Evolutionary conservation across 805 yeast species (phyloP).

Genomic region (Kuraishia ogatae): DNA sequence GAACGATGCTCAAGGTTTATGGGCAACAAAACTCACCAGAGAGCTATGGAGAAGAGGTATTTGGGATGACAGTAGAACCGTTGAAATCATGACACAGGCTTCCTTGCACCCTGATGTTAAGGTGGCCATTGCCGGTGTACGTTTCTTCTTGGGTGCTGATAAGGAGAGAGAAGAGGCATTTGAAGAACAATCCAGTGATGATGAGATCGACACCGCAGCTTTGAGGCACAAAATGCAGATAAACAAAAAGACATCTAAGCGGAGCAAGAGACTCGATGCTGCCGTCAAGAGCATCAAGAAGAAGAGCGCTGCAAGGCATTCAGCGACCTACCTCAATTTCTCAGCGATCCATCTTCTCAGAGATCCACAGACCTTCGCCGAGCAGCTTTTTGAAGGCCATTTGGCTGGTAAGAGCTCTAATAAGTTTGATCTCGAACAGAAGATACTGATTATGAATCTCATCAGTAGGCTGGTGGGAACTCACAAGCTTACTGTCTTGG

Average conservation of each 20-base stretch:
- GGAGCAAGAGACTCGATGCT: conserved; percentile 69
- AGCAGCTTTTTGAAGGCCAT: conserved; percentile 64
- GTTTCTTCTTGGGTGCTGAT: conserved; percentile 92
- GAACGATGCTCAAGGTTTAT: conserved; percentile 69
- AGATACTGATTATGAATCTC: conserved; percentile 79
- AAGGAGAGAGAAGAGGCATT: conserved; percentile 82
- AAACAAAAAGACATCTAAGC: conserved; percentile 73
- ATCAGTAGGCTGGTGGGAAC: conserved; percentile 88
- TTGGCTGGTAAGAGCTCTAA: conserved; percentile 61
- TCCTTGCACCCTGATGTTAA: conserved; percentile 82
- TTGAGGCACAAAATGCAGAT: conserved; percentile 75
- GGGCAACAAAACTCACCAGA: conserved; percentile 94
- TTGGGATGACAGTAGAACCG: conserved; percentile 96
- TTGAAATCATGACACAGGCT: conserved; percentile 97
- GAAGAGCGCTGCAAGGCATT: conserved; percentile 46
- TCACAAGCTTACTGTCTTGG: conserved; percentile 85
- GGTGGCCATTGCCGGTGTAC: conserved; percentile 83
- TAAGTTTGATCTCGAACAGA: conserved; percentile 78
- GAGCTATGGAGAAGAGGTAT: conserved; percentile 97
- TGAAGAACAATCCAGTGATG: conserved; percentile 67
- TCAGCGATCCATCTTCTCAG: conserved; percentile 90
- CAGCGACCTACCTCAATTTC: conserved; percentile 73
- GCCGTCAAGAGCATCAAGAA: conserved; percentile 67
- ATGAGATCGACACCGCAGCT: conserved; percentile 61
- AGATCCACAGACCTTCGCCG: conserved; percentile 98